Base-by-base conservation (phyloP, 106 monocot genomes). In the Phalaenopsis aphrodite region DNA sequence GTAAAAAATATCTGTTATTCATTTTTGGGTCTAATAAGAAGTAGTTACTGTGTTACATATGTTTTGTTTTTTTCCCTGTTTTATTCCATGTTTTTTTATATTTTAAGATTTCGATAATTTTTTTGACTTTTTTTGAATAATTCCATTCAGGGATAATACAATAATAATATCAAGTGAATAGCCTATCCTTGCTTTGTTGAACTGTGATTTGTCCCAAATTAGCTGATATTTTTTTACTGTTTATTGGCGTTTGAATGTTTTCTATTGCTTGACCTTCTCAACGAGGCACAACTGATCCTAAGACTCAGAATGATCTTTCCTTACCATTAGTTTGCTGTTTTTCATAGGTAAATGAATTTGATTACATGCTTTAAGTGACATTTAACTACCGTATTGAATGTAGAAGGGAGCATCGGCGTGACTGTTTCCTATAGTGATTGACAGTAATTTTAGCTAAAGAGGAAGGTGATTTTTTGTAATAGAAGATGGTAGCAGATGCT, bases 401-500 rank as follows among this genome's bases (percentile, higher is more conserved):
- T 14, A 69, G 10, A 69, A 11, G 69, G 69, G 69, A 69, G 39
- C 69, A 39, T 39, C 15, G 36, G 38, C 39, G 38, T 69, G 38
- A 39, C 14, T 37, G 36, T 69, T 69, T 16, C 69, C 38, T 69
- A 21, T 30, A 21, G 38, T 15, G 38, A 39, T 39, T 38, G 38
- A 12, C 8, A 69, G 38, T 64, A 23, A 52, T 52, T 12, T 39
- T 39, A 39, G 38, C 38, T 69, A 12, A 69, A 69, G 38, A 69
- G 38, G 9, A 39, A 21, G 1, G 69, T 69, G 12, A 3, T 14
- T 21, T 69, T 69, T 10, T 4, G 3, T 39, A 69, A 4, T 39
- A 36, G 69, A 69, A 11, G 68, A 69, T 69, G 69, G 69, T 39
- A 11, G 36, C 69, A 15, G 69, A 69, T 69, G 69, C 69, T 69